Base-by-base conservation (phyloP, 441 rosid genomes). In the Cnidoscolus chayamansa region DNA sequence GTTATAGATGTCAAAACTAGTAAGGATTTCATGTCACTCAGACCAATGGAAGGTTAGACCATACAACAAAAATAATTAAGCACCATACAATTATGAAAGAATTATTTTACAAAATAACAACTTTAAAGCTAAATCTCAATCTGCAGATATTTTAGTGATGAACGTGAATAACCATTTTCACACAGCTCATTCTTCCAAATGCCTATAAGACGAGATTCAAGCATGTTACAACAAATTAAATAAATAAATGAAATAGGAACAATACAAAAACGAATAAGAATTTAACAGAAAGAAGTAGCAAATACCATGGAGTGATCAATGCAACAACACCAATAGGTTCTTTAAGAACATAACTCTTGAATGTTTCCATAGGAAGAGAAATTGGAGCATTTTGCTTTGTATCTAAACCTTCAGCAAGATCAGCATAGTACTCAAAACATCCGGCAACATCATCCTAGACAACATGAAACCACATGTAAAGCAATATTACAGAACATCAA, bases 301-400 rank as follows among this genome's bases (percentile, higher is more conserved):
- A 40, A 54, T 91, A 95, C 99, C 99, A 96, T 51, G 99, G 98
- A 67, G 97, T 93, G 80, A 96, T 96, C 74, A 96, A 80, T 16
- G 90, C 98, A 77, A 95, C 98, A 8, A 95, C 97, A 56, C 99
- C 99, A 82, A 95, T 80, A 47, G 99, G 95, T 78, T 96, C 99
- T 84, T 84, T 91, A 71, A 90, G 91, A 73, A 87, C 80, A 72
- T 91, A 81, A 54, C 84, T 78, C 88, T 90, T 93, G 73, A 96
- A 93, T 59, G 88, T 78, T 64, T 90, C 92, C 85, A 93, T 71
- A 0, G 98, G 98, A 75, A 93, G 91, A 74, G 97, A 83, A 85
- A 96, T 77, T 60, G 97, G 93, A 82, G 90, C 82, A 73, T 86
- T 90, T 81, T 88, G 95, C 86, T 91, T 91, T 53, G 94, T 89